Percentiles rank a stretch among this genome's conserved stretches.
Conservation (phyloP, 202 grass and related monocot genomes). For the Digitaria exilis region DNA sequence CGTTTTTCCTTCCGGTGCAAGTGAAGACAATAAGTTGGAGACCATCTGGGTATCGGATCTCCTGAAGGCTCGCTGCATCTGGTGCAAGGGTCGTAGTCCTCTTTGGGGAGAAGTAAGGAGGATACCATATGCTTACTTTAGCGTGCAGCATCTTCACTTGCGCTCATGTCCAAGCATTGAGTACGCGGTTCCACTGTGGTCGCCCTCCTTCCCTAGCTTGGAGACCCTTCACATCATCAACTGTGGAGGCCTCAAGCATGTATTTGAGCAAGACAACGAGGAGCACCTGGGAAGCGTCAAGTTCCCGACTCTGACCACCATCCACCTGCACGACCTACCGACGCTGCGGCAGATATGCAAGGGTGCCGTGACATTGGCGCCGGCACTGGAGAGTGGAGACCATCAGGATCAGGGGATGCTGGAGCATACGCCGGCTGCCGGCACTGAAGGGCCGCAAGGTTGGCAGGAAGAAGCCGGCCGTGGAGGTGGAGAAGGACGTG, state of each 20-base stretch:
- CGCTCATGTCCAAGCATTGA: slow-evolving; percentile 17
- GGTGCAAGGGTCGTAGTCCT: neutral
- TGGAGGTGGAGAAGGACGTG: slow-evolving; percentile 2
- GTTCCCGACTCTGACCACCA: slow-evolving; percentile 8
- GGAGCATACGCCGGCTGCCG: neutral
- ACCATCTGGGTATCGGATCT: neutral
- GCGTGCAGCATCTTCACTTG: neutral
- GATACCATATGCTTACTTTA: too few relatives aligned
- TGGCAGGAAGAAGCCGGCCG: neutral
- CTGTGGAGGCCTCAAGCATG: neutral
- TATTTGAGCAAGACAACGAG: neutral
- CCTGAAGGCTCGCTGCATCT: neutral
- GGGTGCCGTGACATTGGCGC: neutral
- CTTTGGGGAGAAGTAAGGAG: too few relatives aligned
- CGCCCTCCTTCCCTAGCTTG: neutral
- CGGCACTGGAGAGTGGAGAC: neutral
- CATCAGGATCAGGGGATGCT: slow-evolving; percentile 13
- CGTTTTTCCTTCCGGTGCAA: neutral
- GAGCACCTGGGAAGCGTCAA: rapidly evolving
- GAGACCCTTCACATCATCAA: slow-evolving; percentile 35
- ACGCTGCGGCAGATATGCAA: neutral
- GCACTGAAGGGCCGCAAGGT: neutral
- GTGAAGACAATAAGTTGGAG: rapidly evolving
- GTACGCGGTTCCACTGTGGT: neutral
- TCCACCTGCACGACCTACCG: slow-evolving; percentile 31